Evolutionary conservation across 2,329 filamentous ascomycete species (phyloP).

Genomic region (Hymenoscyphus occultus): DNA sequence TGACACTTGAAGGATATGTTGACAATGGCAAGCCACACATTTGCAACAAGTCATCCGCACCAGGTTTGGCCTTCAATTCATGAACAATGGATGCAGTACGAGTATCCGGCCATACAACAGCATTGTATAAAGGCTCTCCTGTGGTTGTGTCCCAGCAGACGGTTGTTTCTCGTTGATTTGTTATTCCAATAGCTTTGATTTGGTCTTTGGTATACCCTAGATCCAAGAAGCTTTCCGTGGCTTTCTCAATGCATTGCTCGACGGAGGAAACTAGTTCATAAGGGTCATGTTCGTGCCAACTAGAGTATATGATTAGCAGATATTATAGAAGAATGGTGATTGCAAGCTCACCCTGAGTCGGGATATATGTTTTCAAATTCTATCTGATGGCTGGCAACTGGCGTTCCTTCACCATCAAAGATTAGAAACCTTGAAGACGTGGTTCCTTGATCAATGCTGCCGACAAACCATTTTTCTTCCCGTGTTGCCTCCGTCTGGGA

Average conservation of each 20-base stretch:
- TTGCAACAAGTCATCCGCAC: slow-evolving; percentile 62
- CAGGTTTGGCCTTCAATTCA: slow-evolving; percentile 64
- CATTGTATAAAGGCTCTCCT: slow-evolving; percentile 74
- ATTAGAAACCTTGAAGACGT: slow-evolving; percentile 89
- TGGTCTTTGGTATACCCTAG: slow-evolving; percentile 64
- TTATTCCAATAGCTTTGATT: slow-evolving; percentile 72
- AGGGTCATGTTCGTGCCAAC: slow-evolving; percentile 84
- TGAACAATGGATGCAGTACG: slow-evolving; percentile 69
- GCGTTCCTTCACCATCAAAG: slow-evolving; percentile 75
- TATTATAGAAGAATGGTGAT: background rate
- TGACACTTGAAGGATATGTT: slow-evolving; percentile 77
- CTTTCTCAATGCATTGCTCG: slow-evolving; percentile 71
- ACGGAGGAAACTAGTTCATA: slow-evolving; percentile 71
- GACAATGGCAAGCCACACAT: slow-evolving; percentile 76
- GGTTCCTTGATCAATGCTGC: slow-evolving; percentile 87
- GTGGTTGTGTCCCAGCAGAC: slow-evolving; percentile 76
- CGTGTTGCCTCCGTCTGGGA: slow-evolving; percentile 8
- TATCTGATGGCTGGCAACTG: slow-evolving; percentile 79
- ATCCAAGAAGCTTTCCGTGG: slow-evolving; percentile 64
- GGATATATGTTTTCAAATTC: slow-evolving; percentile 85
- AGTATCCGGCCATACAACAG: slow-evolving; percentile 85
- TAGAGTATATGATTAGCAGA: slow-evolving; percentile 38
- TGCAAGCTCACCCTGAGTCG: slow-evolving; percentile 69
- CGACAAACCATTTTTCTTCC: slow-evolving; percentile 64
- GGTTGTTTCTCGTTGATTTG: slow-evolving; percentile 81